A percentile compares a stretch with the other conserved stretches of the same genome.
These are phyloP conservation scores for Fusarium denticulatum DNA, from an alignment of 2,329 filamentous ascomycete genomes.

Conservation along the genomic window DNA sequence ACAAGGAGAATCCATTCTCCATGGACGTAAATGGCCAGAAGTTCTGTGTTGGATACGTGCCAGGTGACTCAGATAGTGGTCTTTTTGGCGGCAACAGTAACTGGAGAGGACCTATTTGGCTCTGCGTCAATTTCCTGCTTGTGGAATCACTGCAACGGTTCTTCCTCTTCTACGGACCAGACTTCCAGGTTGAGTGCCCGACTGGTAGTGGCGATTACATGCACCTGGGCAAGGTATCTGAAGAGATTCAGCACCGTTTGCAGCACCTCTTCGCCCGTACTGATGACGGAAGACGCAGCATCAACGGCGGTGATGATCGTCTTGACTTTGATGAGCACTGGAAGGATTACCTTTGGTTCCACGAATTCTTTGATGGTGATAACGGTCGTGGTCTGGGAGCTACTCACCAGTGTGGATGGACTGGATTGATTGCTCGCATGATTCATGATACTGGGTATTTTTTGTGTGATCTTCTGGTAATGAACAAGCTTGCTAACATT, in stretches of 20 bases:
- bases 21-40: conserved; percentile 96
- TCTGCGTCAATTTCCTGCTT: conserved; percentile 94
- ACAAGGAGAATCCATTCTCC: conserved; percentile 88
- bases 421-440: conserved; percentile 92
- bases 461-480: not conserved
- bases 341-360: conserved; percentile 88
- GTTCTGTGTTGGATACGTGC: conserved; percentile 88
- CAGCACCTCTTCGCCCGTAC: conserved; percentile 89
- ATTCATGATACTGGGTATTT: conserved; percentile 96
- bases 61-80: conserved; percentile 95
- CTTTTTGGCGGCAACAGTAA: conserved; percentile 98
- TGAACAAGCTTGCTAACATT: conserved; percentile 51
- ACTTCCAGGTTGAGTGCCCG: conserved; percentile 90
- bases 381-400: conserved; percentile 88
- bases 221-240: conserved; percentile 93
- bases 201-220: conserved; percentile 93
- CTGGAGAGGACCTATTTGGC: conserved; percentile 95
- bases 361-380: conserved; percentile 97
- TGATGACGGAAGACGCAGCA: conserved; percentile 86
- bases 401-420: conserved; percentile 97
- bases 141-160: conserved; percentile 95
- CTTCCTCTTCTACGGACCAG: conserved; percentile 93
- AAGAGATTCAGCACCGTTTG: conserved; percentile 93
- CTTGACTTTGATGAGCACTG: conserved; percentile 93
- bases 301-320: conserved; percentile 85